Evolutionary conservation across 352 stramenopile genomes (phyloP).

Genomic region (Peronosclerospora sorghi): DNA sequence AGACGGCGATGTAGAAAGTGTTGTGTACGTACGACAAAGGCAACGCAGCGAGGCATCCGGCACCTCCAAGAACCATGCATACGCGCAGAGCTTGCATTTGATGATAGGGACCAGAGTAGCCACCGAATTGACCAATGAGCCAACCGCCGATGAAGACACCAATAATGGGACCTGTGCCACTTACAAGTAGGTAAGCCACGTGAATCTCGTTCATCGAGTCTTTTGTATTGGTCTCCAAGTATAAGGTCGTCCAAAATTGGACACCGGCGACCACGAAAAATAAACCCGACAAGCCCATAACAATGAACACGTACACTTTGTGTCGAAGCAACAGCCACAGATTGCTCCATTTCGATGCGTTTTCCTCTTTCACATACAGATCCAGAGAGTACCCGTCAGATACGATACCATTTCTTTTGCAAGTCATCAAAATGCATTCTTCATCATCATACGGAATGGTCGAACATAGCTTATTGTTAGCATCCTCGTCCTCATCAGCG

Average conservation of each 20-base stretch:
- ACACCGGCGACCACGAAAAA: constrained; percentile 78
- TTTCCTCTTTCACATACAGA: constrained; percentile 9
- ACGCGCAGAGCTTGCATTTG: constrained; percentile 58
- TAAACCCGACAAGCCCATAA: constrained; percentile 66
- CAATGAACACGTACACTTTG: constrained; percentile 64
- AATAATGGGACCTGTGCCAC: no score
- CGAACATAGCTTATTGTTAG: constrained; percentile 17
- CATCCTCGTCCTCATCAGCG: constrained; percentile 28
- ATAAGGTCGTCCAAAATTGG: constrained; percentile 79
- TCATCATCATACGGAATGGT: constrained; percentile 22
- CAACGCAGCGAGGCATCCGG: constrained; percentile 31
- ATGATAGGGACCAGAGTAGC: no score
- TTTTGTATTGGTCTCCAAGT: no score
- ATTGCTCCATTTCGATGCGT: constrained; percentile 31
- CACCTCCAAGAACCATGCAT: constrained; percentile 54
- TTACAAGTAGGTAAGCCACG: no score
- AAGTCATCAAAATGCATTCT: constrained; percentile 20
- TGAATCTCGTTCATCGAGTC: no score
- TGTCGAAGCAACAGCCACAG: constrained; percentile 41
- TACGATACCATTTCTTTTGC: neutral
- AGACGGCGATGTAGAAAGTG: no score
- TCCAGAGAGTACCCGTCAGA: constrained; percentile 9
- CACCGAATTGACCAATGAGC: constrained; percentile 77
- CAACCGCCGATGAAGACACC: constrained; percentile 80
- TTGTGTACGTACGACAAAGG: no score